These are phyloP conservation scores for Ambrosia hybrid DNA, from an alignment of 140 eudicot species.

Conservation along the genomic window DNA sequence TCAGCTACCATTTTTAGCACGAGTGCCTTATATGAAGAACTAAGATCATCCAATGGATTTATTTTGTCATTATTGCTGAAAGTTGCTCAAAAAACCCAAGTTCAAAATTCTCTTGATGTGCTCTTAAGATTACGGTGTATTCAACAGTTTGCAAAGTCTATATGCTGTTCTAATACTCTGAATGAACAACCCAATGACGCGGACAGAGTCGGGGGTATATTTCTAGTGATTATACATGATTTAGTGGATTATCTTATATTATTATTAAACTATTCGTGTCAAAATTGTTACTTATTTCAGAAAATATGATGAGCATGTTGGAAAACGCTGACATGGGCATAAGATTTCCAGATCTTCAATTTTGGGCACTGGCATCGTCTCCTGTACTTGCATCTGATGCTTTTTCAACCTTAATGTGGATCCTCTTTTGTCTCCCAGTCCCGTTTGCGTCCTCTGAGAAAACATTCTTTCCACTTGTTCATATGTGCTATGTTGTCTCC, in stretches of 20 bases:
- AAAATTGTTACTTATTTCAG: constrained; percentile 26
- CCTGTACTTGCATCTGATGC: constrained; percentile 80
- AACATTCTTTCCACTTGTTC: constrained; percentile 71
- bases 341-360: constrained; percentile 59
- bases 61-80: constrained; percentile 66
- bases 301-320: constrained; percentile 55
- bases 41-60: constrained; percentile 71
- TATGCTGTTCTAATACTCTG: constrained; percentile 45
- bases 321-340: constrained; percentile 58
- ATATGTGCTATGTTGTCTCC: constrained; percentile 62
- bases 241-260: not conserved
- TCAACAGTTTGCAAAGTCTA: constrained; percentile 66
- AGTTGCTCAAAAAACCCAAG: constrained; percentile 50
- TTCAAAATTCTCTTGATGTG: constrained; percentile 45
- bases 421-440: constrained; percentile 74
- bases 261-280: not conserved
- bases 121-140: constrained; percentile 67
- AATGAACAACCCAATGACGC: constrained; percentile 34
- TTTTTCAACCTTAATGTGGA: constrained; percentile 92
- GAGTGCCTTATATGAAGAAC: constrained; percentile 56
- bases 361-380: constrained; percentile 69
- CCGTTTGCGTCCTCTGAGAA: constrained; percentile 63
- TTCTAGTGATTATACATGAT: not conserved
- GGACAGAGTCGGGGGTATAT: constrained; percentile 47
- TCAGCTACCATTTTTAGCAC: constrained; percentile 49